Evolutionary conservation across 148 eudicot genomes (phyloP).

Genomic region (Arbutus unedo): DNA sequence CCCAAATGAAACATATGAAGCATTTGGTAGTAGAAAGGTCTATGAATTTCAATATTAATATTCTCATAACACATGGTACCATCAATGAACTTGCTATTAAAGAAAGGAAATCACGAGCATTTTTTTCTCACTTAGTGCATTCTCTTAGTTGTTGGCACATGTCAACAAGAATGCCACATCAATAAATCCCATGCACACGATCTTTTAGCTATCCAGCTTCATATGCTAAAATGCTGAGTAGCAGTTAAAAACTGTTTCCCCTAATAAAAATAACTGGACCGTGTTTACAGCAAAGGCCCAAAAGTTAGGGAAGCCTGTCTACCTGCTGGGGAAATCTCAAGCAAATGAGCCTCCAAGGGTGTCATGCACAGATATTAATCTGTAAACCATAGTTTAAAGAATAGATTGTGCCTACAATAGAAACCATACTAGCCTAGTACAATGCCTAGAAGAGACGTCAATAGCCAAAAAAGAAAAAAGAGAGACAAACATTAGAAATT

Average conservation of each 20-base stretch:
- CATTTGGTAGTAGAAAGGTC: not conserved
- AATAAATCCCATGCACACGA: not conserved
- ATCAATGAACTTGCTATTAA: not conserved
- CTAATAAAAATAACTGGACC: constrained; percentile 7
- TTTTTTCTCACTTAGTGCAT: not conserved
- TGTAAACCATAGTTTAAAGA: not conserved
- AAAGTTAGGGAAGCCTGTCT: not conserved
- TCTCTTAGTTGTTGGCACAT: not conserved
- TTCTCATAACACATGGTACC: not conserved
- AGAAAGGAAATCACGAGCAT: not conserved
- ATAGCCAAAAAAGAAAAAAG: not conserved
- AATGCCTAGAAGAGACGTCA: not conserved
- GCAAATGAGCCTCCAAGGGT: not conserved
- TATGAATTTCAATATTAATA: not conserved
- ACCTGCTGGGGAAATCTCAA: not conserved
- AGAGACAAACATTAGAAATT: not conserved
- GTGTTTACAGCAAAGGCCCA: not conserved
- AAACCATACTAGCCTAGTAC: not conserved
- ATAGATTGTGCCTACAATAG: not conserved
- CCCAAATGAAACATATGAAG: not conserved
- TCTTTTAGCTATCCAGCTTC: not conserved
- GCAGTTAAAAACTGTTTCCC: not conserved
- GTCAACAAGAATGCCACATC: not conserved
- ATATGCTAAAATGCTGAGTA: not conserved
- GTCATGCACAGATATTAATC: not conserved